Evolutionary conservation across 2,329 filamentous ascomycete species (phyloP).

Genomic region (Xylariaceae sp.): DNA sequence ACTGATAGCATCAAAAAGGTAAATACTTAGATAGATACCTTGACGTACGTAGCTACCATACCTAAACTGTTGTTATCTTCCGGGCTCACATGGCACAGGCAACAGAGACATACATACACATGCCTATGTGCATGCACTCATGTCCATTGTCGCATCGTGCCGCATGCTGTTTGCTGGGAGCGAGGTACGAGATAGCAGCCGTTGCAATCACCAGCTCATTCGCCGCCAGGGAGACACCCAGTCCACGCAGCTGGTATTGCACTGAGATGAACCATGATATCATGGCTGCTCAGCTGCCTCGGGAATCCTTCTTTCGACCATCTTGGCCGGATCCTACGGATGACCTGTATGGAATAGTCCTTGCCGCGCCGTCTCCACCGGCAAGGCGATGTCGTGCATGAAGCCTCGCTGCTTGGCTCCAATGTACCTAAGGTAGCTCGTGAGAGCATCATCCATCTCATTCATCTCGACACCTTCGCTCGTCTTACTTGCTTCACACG

Average conservation of each 20-base stretch:
- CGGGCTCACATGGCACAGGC: background rate
- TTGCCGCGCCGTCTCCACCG: slow-evolving; percentile 9
- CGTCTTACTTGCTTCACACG: slow-evolving; percentile 1
- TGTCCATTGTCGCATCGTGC: slow-evolving; percentile 14
- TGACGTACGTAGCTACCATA: too few relatives aligned
- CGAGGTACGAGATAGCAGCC: too few relatives aligned
- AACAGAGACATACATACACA: background rate
- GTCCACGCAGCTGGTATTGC: slow-evolving; percentile 18
- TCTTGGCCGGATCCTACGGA: slow-evolving; percentile 10
- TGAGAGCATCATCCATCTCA: background rate
- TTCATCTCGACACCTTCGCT: too few relatives aligned
- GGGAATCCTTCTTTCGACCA: slow-evolving; percentile 9
- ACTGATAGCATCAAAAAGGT: too few relatives aligned
- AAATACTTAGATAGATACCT: slow-evolving; percentile 4
- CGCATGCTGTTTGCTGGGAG: slow-evolving; percentile 20
- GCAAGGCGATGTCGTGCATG: slow-evolving; percentile 22
- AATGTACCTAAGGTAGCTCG: background rate
- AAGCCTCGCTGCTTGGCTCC: slow-evolving; percentile 13
- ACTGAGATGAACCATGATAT: slow-evolving; percentile 19
- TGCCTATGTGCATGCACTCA: slow-evolving; percentile 9
- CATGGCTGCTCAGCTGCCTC: slow-evolving; percentile 15
- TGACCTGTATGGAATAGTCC: background rate
- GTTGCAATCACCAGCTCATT: slow-evolving; percentile 13
- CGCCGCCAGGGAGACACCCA: slow-evolving; percentile 6
- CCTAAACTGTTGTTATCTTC: too few relatives aligned